Evolutionary conservation across 1,284 basidiomycete species (phyloP).

Genomic region (Dichomitus squalens): DNA sequence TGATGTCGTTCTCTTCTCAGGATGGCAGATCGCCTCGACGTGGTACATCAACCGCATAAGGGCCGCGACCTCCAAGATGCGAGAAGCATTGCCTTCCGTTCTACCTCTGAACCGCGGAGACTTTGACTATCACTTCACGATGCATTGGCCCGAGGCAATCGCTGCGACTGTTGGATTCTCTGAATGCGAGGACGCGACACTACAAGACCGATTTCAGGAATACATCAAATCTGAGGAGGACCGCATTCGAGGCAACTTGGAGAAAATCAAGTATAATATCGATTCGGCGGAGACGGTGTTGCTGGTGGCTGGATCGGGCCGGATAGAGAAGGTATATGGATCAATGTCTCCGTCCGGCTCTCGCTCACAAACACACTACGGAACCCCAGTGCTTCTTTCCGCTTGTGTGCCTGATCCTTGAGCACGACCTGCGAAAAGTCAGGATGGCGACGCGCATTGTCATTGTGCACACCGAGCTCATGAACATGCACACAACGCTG

Average conservation of each 20-base stretch:
- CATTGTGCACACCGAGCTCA: slow-evolving; percentile 23
- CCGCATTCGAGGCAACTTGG: slow-evolving; percentile 20
- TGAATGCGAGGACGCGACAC: neutral
- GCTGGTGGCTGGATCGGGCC: slow-evolving; percentile 24
- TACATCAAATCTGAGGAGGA: slow-evolving; percentile 28
- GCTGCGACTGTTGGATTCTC: neutral
- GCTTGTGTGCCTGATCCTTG: slow-evolving; percentile 17
- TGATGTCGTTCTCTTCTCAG: slow-evolving; percentile 8
- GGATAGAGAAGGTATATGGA: slow-evolving; percentile 26
- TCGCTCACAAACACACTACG: neutral
- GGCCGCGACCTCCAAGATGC: slow-evolving; percentile 20
- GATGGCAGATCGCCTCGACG: slow-evolving; percentile 23
- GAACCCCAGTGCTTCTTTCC: slow-evolving; percentile 32
- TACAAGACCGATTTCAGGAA: slow-evolving; percentile 20
- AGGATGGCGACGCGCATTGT: slow-evolving; percentile 3
- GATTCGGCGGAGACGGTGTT: slow-evolving; percentile 29
- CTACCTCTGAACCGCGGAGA: slow-evolving; percentile 21
- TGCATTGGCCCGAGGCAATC: neutral
- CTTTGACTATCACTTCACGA: slow-evolving; percentile 22
- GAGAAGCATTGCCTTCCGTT: slow-evolving; percentile 9
- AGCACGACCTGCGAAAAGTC: slow-evolving; percentile 11
- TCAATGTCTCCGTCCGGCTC: neutral
- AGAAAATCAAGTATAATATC: slow-evolving; percentile 25
- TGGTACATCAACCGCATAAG: slow-evolving; percentile 27
- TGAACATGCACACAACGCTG: slow-evolving; percentile 18